Evolutionary conservation across 192 early-diverging fungal species (phyloP).

Genomic region (Coemansia sp.): DNA sequence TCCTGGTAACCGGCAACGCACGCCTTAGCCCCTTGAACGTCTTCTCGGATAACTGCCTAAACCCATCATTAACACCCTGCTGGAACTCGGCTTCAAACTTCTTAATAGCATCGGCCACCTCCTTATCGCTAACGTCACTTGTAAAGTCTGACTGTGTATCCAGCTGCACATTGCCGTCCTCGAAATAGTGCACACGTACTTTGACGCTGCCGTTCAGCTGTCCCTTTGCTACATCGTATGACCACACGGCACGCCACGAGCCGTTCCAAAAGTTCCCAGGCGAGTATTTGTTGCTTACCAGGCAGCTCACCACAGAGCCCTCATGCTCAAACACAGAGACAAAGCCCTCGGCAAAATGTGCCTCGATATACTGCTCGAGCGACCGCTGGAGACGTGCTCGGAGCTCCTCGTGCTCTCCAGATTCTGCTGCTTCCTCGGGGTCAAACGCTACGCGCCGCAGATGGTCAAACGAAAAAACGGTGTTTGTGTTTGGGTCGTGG

Average conservation of each 20-base stretch:
- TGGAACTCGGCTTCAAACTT: conserved; percentile 82
- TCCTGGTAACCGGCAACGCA: conserved; percentile 85
- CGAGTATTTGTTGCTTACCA: conserved; percentile 92
- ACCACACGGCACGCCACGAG: conserved; percentile 87
- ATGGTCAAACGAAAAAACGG: conserved; percentile 79
- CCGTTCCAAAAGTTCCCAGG: conserved; percentile 97
- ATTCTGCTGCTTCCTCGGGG: conserved; percentile 4
- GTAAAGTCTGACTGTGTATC: conserved; percentile 71
- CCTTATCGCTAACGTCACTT: conserved; percentile 32
- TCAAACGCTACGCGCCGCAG: conserved; percentile 59
- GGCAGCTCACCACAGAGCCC: conserved; percentile 39
- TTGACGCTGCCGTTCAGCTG: conserved; percentile 69
- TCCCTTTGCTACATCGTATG: conserved; percentile 54
- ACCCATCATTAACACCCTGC: conserved; percentile 76
- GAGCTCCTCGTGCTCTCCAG: conserved; percentile 15
- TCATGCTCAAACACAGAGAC: conserved; percentile 58
- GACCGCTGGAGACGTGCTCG: conserved; percentile 64
- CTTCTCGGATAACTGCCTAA: conserved; percentile 74
- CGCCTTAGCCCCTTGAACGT: conserved; percentile 91
- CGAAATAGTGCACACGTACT: conserved; percentile 95
- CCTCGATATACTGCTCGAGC: conserved; percentile 60
- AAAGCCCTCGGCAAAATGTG: conserved; percentile 80
- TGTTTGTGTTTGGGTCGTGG: conserved; percentile 69
- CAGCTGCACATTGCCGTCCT: conserved; percentile 98
- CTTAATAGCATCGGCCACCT: conserved; percentile 64